Conservation (phyloP, 1,139 yeast genomes). For the Blastobotrys elegans region DNA sequence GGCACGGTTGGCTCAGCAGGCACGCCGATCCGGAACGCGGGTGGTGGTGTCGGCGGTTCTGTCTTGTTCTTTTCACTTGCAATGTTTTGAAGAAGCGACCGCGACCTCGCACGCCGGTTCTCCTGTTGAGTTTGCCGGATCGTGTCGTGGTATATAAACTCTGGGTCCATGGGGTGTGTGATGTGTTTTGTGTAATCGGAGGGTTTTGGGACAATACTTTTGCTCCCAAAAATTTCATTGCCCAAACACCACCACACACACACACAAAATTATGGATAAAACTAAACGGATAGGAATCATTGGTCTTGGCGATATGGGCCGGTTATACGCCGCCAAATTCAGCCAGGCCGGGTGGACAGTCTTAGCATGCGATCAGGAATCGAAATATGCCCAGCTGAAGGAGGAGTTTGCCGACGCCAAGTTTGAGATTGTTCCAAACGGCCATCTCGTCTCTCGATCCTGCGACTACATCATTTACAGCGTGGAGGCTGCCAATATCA, state of each 20-base stretch:
- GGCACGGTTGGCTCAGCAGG: slow-evolving; percentile 23
- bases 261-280: not conserved
- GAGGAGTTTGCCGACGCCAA: slow-evolving; percentile 35
- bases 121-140: slow-evolving; percentile 1
- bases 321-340: slow-evolving; percentile 72
- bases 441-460: slow-evolving; percentile 73
- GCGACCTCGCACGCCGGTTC: slow-evolving; percentile 6
- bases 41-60: not conserved
- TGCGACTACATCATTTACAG: slow-evolving; percentile 83
- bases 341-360: slow-evolving; percentile 86
- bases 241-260: too few species aligned
- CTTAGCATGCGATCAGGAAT: slow-evolving; percentile 85
- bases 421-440: slow-evolving; percentile 61
- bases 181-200: too few species aligned
- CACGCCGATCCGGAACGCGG: not conserved
- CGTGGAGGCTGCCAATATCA: slow-evolving; percentile 75
- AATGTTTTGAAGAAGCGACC: slow-evolving; percentile 12
- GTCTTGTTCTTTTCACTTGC: slow-evolving; percentile 2
- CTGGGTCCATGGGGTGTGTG: slow-evolving; percentile 11
- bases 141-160: slow-evolving; percentile 12
- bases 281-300: slow-evolving; percentile 65
- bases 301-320: slow-evolving; percentile 97
- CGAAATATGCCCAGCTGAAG: slow-evolving; percentile 46
- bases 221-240: too few species aligned
- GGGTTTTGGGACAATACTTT: too few species aligned